Conservation (phyloP, 495 filamentous ascomycete genomes). For the Hyaloscypha bicolor region DNA sequence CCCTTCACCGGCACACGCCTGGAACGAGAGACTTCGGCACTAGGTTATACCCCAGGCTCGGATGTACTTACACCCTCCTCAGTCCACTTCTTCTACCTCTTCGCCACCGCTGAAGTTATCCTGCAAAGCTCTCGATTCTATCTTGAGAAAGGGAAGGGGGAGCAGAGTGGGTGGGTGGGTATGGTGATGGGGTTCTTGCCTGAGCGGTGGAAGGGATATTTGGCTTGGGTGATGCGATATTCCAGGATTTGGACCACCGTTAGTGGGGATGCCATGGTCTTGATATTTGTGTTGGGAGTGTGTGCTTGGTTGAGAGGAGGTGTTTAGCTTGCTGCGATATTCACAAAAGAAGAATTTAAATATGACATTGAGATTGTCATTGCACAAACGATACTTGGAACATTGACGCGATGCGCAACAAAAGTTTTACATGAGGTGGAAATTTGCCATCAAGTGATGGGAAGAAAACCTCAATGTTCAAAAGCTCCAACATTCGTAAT, state of each 20-base stretch:
- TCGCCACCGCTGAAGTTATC: conserved; percentile 78
- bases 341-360: not conserved
- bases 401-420: not conserved
- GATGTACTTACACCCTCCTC: conserved; percentile 31
- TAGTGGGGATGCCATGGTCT: conserved; percentile 63
- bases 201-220: conserved; percentile 54
- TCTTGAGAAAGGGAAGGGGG: conserved; percentile 52
- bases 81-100: conserved; percentile 69
- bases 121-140: conserved; percentile 69
- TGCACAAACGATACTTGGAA: not conserved
- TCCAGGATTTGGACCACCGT: conserved; percentile 67
- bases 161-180: conserved; percentile 56
- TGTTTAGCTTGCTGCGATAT: not conserved
- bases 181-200: conserved; percentile 63
- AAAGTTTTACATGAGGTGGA: not conserved
- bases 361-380: not conserved
- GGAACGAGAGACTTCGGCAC: conserved; percentile 40
- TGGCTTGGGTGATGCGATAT: conserved; percentile 66
- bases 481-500: no score
- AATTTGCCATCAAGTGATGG: not conserved
- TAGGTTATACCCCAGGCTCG: conserved; percentile 27
- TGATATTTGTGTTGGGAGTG: conserved; percentile 77
- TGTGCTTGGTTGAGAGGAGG: conserved; percentile 61
- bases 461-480: not conserved
- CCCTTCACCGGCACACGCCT: conserved; percentile 62